Conservation (phyloP, 1,284 basidiomycete species). For the Spongispora temasekensis region DNA sequence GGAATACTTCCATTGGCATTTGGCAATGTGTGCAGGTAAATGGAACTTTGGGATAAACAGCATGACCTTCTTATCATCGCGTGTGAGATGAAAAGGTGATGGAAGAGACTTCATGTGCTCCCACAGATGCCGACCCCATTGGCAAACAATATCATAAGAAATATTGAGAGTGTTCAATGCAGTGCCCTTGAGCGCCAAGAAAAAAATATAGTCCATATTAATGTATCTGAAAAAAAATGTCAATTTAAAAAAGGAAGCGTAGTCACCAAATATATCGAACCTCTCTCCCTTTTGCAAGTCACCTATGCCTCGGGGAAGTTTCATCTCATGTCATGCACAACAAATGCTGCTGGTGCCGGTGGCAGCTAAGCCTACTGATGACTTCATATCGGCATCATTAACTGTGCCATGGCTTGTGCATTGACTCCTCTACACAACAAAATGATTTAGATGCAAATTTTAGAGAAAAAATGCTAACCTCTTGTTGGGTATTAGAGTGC, state of each 20-base stretch:
- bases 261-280: not conserved
- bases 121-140: not conserved
- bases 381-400: not conserved
- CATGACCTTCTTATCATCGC: not conserved
- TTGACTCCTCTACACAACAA: not conserved
- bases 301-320: not conserved
- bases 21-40: not conserved
- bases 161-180: not conserved
- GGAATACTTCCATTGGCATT: not conserved
- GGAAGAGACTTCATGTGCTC: not conserved
- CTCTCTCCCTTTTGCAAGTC: not conserved
- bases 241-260: not conserved
- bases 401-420: not conserved
- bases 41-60: not conserved
- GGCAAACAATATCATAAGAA: constrained; percentile 1
- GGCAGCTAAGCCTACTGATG: not conserved
- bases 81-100: not conserved
- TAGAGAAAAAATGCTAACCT: not conserved
- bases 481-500: not conserved
- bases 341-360: not conserved
- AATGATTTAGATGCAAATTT: not conserved
- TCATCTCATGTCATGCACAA: not conserved
- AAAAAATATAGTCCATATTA: constrained; percentile 4
- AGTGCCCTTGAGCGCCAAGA: not conserved
- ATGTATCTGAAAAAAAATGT: not conserved